Base-by-base conservation (phyloP, 1,284 basidiomycete genomes). In the Boletus subluridellus region DNA sequence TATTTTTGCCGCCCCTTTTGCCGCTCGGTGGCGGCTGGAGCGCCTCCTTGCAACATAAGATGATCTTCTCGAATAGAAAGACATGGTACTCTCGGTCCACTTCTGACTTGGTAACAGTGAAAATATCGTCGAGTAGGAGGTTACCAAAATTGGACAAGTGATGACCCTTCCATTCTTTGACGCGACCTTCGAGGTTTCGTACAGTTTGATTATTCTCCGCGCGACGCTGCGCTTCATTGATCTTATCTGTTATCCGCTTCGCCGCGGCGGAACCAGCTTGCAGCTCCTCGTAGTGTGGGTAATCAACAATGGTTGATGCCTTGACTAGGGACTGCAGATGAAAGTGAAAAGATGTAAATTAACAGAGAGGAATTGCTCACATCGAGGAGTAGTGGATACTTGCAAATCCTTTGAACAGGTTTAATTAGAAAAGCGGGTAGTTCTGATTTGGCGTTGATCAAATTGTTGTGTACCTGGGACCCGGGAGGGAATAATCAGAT, bases 141-240 rank as follows among this genome's bases (percentile, higher is more conserved):
- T 90, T 85, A 60, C 97, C 97, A 66, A 99, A 99, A 66, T 93
- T 91, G 65, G 87, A 86, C 46, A 98, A 82, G 70, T 96, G 92
- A 76, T 99, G 97, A 7, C 96, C 96, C 74, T 99, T 99, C 97
- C 97, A 99, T 74, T 99, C 96, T 64, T 97, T 95, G 52, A 99
- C 95, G 38, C 97, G 88, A 39, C 80, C 80, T 62, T 90, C 84
- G n/a, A 99, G 83, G 69, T 92, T 92, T 73, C 90, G 86, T 56
- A 98, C 94, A 2, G 94, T 94, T 66, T 87, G 86, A 47, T 85
- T 77, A 66, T 97, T 97, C 75, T 94, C 92, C 51, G 87, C 93
- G 65, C 84, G 84, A 53, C 96, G 84, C 73, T 95, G 86, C 37
- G 92, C 94, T 75, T 99, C 97, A 72, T 99, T 98, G 75, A 98